These are phyloP conservation scores for Spergularia azorica DNA, from an alignment of 179 eudicot genomes.

Conservation along the genomic window DNA sequence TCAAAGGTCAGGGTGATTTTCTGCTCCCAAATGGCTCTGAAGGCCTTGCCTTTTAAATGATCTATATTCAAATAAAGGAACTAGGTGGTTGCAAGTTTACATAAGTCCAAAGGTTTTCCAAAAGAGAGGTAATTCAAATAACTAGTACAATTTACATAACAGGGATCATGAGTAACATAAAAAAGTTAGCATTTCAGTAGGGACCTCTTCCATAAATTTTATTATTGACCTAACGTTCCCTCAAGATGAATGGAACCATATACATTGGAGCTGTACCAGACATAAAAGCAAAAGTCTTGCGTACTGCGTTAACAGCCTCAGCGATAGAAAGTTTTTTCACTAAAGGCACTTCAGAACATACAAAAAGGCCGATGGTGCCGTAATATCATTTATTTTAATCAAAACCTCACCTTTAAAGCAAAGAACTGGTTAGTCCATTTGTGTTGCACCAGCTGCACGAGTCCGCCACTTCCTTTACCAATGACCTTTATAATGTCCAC, in stretches of 20 bases:
- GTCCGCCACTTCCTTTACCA: conserved; percentile 95
- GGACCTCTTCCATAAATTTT: no score
- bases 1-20: no score
- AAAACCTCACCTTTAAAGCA: conserved; percentile 77
- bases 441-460: conserved; percentile 94
- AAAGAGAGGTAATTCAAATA: no score
- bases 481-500: conserved; percentile 89
- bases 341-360: conserved; percentile 11
- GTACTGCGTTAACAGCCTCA: not conserved
- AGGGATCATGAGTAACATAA: no score
- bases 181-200: no score
- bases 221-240: no score
- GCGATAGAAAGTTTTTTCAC: not conserved
- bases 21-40: no score
- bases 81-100: no score
- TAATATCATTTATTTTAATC: not conserved
- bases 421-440: conserved; percentile 98
- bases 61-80: no score
- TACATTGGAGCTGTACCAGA: not conserved
- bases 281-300: not conserved
- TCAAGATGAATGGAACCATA: not conserved
- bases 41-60: no score
- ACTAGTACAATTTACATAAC: no score
- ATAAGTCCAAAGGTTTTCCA: no score
- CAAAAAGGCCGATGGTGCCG: not conserved